Conservation (phyloP, 148 eudicot genomes). For the Chenopodium album region DNA sequence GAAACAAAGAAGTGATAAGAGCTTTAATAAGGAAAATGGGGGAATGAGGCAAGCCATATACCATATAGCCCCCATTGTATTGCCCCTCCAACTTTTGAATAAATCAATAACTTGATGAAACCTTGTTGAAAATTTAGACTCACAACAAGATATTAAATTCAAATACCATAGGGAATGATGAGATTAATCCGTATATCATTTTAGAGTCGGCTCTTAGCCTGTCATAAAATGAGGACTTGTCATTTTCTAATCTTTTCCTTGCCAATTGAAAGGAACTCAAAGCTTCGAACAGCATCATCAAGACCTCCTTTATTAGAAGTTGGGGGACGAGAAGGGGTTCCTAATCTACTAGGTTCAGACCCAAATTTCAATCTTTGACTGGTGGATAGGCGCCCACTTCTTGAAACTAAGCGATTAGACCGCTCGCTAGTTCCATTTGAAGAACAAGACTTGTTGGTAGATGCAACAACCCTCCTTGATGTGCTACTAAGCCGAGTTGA, state of each 20-base stretch:
- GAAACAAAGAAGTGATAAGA: too few relatives aligned
- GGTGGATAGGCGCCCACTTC: slow-evolving; percentile 30
- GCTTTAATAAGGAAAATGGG: too few relatives aligned
- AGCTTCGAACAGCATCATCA: slow-evolving; percentile 40
- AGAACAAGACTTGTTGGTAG: slow-evolving; percentile 42
- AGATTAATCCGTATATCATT: too few relatives aligned
- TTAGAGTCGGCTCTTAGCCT: background rate
- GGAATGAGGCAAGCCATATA: too few relatives aligned
- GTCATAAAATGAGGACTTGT: background rate
- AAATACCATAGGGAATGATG: too few relatives aligned
- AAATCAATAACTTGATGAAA: too few relatives aligned
- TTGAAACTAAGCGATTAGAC: slow-evolving; percentile 30
- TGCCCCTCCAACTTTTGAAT: background rate
- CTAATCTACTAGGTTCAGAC: slow-evolving; percentile 43
- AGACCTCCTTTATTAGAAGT: slow-evolving; percentile 31
- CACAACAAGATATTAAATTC: background rate
- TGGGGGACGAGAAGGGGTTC: slow-evolving; percentile 33
- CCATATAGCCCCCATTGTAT: too few relatives aligned
- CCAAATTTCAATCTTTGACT: slow-evolving; percentile 40
- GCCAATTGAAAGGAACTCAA: slow-evolving; percentile 35
- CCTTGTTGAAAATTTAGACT: background rate
- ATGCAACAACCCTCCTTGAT: slow-evolving; percentile 41
- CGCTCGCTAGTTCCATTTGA: slow-evolving; percentile 38
- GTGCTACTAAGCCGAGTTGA: slow-evolving; percentile 41
- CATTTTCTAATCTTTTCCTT: slow-evolving; percentile 37